These are phyloP conservation scores for Fusarium verticillioides DNA, from an alignment of 2,329 filamentous ascomycete genomes.

Conservation along the genomic window DNA sequence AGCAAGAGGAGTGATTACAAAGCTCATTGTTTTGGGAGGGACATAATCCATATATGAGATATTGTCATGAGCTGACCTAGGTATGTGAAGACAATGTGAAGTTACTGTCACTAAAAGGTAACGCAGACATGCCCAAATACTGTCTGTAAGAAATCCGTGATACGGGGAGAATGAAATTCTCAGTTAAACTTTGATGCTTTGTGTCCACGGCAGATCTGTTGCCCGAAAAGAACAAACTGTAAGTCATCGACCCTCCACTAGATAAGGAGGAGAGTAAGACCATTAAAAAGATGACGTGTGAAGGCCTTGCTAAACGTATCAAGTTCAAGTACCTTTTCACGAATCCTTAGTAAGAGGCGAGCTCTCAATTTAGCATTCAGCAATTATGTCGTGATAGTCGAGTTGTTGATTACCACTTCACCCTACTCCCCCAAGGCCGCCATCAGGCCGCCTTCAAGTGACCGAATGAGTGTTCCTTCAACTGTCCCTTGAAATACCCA, in stretches of 20 bases:
- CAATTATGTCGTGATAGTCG: background rate
- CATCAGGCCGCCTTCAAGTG: background rate
- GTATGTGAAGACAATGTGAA: background rate
- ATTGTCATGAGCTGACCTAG: background rate
- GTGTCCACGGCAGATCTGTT: background rate
- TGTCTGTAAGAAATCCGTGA: no score
- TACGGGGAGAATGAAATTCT: background rate
- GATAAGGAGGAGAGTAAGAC: background rate
- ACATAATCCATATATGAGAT: background rate
- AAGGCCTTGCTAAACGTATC: background rate
- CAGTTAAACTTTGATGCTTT: background rate
- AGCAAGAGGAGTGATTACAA: no score
- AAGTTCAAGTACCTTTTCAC: no score
- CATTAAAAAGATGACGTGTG: background rate
- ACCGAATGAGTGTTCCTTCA: background rate
- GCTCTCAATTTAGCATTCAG: background rate
- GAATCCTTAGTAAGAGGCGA: background rate
- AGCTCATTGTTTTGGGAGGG: background rate
- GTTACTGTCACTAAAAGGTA: background rate
- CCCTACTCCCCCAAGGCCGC: background rate
- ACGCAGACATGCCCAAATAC: background rate
- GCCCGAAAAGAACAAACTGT: background rate
- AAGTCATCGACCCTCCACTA: background rate
- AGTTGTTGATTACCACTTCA: background rate
- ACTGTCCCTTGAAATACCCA: no score